Percentiles rank a stretch among this genome's conserved stretches.
Evolutionary conservation across 176 grass and related monocot species (phyloP).

Genomic region (Oryza australiensis): DNA sequence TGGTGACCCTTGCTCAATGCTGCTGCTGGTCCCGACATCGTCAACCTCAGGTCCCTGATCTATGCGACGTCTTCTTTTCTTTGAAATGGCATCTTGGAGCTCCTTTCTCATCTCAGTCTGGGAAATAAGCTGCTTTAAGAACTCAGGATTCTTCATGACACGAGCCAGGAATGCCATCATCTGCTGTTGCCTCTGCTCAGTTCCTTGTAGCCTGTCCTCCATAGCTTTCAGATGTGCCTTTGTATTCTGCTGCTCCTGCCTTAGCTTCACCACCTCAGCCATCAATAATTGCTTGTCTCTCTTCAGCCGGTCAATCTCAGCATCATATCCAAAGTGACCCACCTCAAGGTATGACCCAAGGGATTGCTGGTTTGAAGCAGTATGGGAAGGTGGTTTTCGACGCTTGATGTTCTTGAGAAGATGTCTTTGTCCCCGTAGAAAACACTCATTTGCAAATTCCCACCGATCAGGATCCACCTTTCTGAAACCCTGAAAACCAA

Average conservation of each 20-base stretch:
- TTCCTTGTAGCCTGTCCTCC: slow-evolving; percentile 78
- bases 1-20: slow-evolving; percentile 38
- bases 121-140: slow-evolving; percentile 65
- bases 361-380: slow-evolving; percentile 57
- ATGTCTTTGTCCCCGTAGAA: slow-evolving; percentile 79
- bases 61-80: slow-evolving; percentile 74
- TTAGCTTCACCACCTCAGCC: slow-evolving; percentile 83
- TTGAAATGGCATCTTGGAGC: slow-evolving; percentile 79
- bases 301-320: slow-evolving; percentile 68
- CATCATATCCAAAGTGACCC: slow-evolving; percentile 78
- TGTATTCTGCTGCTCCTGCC: slow-evolving; percentile 91
- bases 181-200: slow-evolving; percentile 82
- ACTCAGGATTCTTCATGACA: slow-evolving; percentile 67
- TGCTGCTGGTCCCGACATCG: slow-evolving; percentile 38
- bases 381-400: slow-evolving; percentile 52
- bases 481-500: slow-evolving; percentile 77
- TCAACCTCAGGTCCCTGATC: slow-evolving; percentile 56
- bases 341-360: slow-evolving; percentile 73
- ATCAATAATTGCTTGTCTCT: slow-evolving; percentile 79
- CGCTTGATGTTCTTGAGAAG: slow-evolving; percentile 88
- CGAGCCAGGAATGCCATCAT: slow-evolving; percentile 88
- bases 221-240: slow-evolving; percentile 67
- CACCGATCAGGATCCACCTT: slow-evolving; percentile 92
- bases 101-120: slow-evolving; percentile 73
- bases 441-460: slow-evolving; percentile 94